Conservation (phyloP, 495 filamentous ascomycete genomes). For the Glonium stellatum region DNA sequence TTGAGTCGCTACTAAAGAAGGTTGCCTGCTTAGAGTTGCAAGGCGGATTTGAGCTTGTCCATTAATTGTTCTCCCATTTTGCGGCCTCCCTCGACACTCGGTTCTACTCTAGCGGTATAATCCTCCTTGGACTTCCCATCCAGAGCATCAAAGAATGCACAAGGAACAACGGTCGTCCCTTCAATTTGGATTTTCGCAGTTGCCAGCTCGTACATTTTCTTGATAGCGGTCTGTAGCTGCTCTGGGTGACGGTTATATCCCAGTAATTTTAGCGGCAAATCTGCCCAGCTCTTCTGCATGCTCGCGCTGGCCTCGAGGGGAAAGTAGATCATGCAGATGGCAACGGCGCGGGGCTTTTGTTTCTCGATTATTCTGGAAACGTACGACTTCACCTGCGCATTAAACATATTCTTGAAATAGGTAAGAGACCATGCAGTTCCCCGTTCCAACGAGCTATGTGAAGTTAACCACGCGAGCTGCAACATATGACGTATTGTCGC, state of each 20-base stretch:
- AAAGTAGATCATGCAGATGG: slow-evolving; percentile 37
- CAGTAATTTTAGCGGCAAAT: slow-evolving; percentile 25
- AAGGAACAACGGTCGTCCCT: slow-evolving; percentile 31
- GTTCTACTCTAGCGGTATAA: slow-evolving; percentile 32
- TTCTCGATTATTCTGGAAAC: slow-evolving; percentile 17
- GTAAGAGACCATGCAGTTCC: slow-evolving; percentile 23
- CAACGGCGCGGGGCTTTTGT: slow-evolving; percentile 31
- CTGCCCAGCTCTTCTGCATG: slow-evolving; percentile 30
- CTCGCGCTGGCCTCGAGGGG: slow-evolving; percentile 24
- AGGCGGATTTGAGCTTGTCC: background rate
- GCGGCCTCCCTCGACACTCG: slow-evolving; percentile 28
- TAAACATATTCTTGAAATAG: slow-evolving; percentile 31
- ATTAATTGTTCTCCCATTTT: slow-evolving; percentile 30
- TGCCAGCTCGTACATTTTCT: slow-evolving; percentile 29
- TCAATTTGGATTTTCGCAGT: slow-evolving; percentile 25
- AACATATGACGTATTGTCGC: slow-evolving; percentile 29
- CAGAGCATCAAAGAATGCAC: slow-evolving; percentile 28
- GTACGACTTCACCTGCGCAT: slow-evolving; percentile 23
- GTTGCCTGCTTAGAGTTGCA: no score
- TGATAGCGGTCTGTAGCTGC: slow-evolving; percentile 32
- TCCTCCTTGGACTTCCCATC: slow-evolving; percentile 29
- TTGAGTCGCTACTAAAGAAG: background rate
- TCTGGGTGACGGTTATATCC: slow-evolving; percentile 28
- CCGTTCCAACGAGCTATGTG: slow-evolving; percentile 17
- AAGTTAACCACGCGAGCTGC: slow-evolving; percentile 29